A percentile compares a stretch with the other conserved stretches of the same genome.
Evolutionary conservation across 805 yeast genomes (phyloP).

Genomic region (Saccharomycopsis amapae): DNA sequence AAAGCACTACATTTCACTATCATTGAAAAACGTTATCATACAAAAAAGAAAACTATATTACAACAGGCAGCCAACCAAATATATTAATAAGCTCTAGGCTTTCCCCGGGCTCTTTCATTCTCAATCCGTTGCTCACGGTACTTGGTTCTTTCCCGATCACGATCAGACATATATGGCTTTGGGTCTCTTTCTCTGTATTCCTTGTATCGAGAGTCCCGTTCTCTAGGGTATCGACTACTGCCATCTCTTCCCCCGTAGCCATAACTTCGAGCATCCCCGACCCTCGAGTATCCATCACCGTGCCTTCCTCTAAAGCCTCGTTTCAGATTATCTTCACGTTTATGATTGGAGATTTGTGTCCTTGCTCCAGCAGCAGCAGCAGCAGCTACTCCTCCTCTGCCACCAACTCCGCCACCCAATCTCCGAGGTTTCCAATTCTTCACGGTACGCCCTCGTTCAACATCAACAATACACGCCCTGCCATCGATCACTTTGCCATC

Average conservation of each 20-base stretch:
- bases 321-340: neutral
- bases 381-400: neutral
- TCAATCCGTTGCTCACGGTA: constrained; percentile 6
- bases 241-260: neutral
- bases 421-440: constrained; percentile 67
- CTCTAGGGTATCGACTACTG: neutral
- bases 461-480: constrained; percentile 58
- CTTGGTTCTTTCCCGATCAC: constrained; percentile 10
- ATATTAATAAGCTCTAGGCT: constrained; percentile 12
- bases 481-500: constrained; percentile 46
- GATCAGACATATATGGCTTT: neutral
- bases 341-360: neutral
- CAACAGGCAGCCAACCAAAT: neutral
- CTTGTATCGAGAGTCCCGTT: constrained; percentile 8
- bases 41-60: neutral
- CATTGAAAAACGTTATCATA: neutral
- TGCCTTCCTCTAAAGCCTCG: neutral
- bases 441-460: constrained; percentile 60
- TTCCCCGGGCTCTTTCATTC: constrained; percentile 7
- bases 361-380: neutral
- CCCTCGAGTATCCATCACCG: neutral
- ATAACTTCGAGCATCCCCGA: neutral
- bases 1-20: too few species aligned
- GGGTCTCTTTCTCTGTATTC: constrained; percentile 2
- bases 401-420: constrained; percentile 88